Percentiles rank a stretch among this genome's conserved stretches.
Conservation (phyloP, 495 filamentous ascomycete species). For the Aspergillus kassunensis region DNA sequence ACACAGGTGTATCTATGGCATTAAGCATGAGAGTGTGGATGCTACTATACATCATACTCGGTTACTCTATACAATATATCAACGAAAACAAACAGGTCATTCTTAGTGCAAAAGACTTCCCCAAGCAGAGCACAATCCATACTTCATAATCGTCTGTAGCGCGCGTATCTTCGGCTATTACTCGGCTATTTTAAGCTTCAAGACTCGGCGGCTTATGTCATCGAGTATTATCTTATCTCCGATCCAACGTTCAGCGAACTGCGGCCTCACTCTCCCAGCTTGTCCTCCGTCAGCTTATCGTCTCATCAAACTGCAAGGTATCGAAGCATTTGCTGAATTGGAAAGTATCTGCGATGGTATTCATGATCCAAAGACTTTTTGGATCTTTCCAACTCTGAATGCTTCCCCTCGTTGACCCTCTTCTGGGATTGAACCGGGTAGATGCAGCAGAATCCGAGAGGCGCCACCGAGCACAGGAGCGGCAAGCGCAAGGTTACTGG, state of each 20-base stretch:
- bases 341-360: conserved; percentile 17
- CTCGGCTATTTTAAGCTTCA: no score
- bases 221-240: conserved; percentile 23
- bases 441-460: conserved; percentile 45
- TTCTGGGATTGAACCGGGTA: conserved; percentile 39
- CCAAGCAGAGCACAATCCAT: not conserved
- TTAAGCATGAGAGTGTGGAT: conserved; percentile 11
- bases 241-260: conserved; percentile 15
- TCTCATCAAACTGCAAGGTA: not conserved
- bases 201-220: conserved; percentile 6
- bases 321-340: not conserved
- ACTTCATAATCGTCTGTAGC: no score
- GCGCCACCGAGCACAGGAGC: conserved; percentile 43
- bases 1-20: conserved; percentile 13
- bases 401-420: conserved; percentile 15
- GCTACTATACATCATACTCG: not conserved
- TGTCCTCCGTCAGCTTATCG: no score
- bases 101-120: not conserved
- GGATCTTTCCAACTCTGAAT: conserved; percentile 23
- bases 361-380: conserved; percentile 7
- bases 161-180: no score
- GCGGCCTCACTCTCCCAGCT: conserved; percentile 8
- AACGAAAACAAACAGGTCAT: not conserved
- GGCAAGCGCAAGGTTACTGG: conserved; percentile 46
- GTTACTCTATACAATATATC: not conserved